Percentiles rank a stretch among this genome's conserved stretches.
Evolutionary conservation across 139 green algal genomes (phyloP).

Genomic region (Micractinium conductrix): DNA sequence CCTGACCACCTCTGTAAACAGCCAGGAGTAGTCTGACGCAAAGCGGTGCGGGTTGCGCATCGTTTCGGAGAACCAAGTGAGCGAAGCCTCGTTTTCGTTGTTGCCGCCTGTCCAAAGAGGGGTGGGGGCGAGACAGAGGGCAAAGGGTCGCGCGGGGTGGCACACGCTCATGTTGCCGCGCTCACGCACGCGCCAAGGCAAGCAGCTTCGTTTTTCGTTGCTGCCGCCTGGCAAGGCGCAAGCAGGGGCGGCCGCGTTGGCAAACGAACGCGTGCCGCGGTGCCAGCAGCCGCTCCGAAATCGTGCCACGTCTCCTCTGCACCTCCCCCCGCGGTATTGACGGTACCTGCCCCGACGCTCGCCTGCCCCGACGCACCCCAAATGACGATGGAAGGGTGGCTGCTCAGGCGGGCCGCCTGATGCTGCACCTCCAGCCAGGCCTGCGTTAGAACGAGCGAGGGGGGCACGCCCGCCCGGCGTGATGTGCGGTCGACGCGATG

Average conservation of each 20-base stretch:
- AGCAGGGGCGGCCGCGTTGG: no score
- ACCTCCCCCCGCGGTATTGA: no score
- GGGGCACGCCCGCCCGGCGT: no score
- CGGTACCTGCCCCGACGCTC: not conserved
- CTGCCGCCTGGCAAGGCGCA: no score
- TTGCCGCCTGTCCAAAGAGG: slow-evolving; percentile 23
- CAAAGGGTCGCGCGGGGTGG: not conserved
- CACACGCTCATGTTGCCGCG: no score
- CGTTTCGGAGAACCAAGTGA: slow-evolving; percentile 57
- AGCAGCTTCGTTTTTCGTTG: no score
- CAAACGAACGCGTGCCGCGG: no score
- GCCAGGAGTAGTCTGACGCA: slow-evolving; percentile 58
- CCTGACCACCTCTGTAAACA: slow-evolving; percentile 68
- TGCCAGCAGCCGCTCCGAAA: no score
- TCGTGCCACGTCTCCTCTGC: no score
- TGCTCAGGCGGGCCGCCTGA: slow-evolving; percentile 64
- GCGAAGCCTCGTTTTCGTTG: slow-evolving; percentile 57
- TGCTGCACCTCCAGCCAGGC: slow-evolving; percentile 52
- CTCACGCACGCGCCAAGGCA: no score
- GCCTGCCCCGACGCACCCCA: slow-evolving; percentile 70
- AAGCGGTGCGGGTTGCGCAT: slow-evolving; percentile 59
- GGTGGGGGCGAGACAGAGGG: not conserved
- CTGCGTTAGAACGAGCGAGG: slow-evolving; percentile 15
- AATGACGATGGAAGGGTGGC: slow-evolving; percentile 70
- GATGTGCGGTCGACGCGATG: no score